These are phyloP conservation scores for Globisporangium camurandrum DNA, from an alignment of 352 stramenopile genomes.

Conservation along the genomic window DNA sequence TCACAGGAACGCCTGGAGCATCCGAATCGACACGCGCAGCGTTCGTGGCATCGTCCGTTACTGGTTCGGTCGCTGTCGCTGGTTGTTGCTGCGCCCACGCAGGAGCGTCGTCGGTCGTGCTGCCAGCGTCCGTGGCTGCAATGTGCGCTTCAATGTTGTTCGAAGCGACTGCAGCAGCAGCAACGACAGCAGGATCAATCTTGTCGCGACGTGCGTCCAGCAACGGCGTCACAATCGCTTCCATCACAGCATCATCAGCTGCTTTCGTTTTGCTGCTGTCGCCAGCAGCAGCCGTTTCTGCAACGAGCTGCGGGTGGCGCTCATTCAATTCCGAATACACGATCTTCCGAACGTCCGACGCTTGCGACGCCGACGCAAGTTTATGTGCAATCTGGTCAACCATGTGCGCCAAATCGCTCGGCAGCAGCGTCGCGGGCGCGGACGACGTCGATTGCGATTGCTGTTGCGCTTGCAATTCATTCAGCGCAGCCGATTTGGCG, in stretches of 20 bases:
- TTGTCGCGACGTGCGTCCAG: background rate
- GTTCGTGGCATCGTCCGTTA: background rate
- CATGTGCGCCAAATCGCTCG: conserved; percentile 14
- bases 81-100: too few relatives aligned
- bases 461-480: conserved; percentile 12
- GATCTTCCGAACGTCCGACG: conserved; percentile 13
- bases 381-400: conserved; percentile 17
- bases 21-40: background rate
- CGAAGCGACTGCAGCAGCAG: too few relatives aligned
- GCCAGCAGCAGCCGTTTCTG: too few relatives aligned
- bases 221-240: too few relatives aligned
- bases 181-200: too few relatives aligned
- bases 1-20: background rate
- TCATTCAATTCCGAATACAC: conserved; percentile 15
- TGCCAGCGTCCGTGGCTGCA: background rate
- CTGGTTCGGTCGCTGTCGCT: too few relatives aligned
- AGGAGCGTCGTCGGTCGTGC: background rate
- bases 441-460: background rate
- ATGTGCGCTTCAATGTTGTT: too few relatives aligned
- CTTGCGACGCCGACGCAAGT: conserved; percentile 7
- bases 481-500: conserved; percentile 13
- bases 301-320: conserved; percentile 7
- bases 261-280: background rate
- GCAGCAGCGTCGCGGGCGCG: conserved; percentile 4
- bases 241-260: background rate